Base-by-base conservation (phyloP, 106 monocot genomes). In the Acanthochlamys bracteata region DNA sequence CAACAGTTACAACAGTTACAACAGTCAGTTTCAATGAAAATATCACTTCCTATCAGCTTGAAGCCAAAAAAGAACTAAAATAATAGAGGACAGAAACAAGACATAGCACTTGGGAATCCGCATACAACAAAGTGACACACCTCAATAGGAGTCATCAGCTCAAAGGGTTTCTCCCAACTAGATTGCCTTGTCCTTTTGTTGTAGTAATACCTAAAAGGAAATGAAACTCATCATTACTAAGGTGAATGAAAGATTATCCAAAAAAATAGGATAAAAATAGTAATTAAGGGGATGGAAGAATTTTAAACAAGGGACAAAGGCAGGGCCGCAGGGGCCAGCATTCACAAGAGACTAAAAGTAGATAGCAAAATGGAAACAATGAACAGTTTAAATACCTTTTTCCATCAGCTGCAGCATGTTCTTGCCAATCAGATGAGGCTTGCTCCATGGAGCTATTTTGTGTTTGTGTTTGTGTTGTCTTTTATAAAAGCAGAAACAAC, bases 161-260 rank as follows among this genome's bases (percentile, higher is more conserved):
- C 96, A 65, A 75, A 41, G 17, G 96, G 96, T 69, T 98, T 98
- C 71, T 88, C 96, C 96, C 96, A 98, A 65, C 84, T 85, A 74
- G 96, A 98, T 67, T 88, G 91, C 42, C 73, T 82, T 9, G 91
- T 98, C 75, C 85, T 98, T 74, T 88, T 98, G 71, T 98, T 98
- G 55, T 85, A 88, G 64, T 98, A 98, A 51, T 98, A 98, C 62
- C 96, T 98, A 39, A 24, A 67, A n/a, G 57, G 7, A 58, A 43
- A 68, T 11, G 25, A 24, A 4, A 24, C 57, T 1, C 22, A 21
- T 20, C 55, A 55, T 0, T 21, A 55, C 55, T 22, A 49, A 14
- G 4, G 9, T 49, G 17, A 49, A 49, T 1, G 17, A 49, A 49
- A 4, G 12, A 49, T 49, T 17, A 49, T 49, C 17, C 17, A 12